A percentile compares a stretch with the other conserved stretches of the same genome.
Conservation (phyloP, 495 filamentous ascomycete genomes). For the Pyrenula aspistea region DNA sequence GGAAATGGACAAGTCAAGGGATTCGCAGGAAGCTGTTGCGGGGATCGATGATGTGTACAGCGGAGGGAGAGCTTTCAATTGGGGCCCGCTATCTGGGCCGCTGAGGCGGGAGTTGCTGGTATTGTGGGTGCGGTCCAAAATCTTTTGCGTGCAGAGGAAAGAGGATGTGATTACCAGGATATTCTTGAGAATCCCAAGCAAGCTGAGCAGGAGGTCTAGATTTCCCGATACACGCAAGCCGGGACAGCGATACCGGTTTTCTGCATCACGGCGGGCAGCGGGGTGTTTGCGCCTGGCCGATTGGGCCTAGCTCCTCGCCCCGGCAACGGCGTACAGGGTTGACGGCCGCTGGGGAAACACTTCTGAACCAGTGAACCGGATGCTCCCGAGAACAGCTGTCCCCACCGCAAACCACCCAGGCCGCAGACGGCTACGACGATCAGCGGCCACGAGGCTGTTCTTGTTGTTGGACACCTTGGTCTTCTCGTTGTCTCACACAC, state of each 20-base stretch:
- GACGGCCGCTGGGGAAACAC: not conserved
- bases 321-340: not conserved
- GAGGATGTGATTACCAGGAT: not conserved
- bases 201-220: not conserved
- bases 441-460: not conserved
- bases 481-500: not conserved
- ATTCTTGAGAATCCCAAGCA: too few relatives aligned
- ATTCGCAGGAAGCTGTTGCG: not conserved
- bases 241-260: not conserved
- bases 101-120: not conserved
- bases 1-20: not conserved
- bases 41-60: not conserved
- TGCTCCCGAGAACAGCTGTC: too few relatives aligned
- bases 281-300: not conserved
- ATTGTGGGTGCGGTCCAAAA: too few relatives aligned
- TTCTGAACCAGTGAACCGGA: too few relatives aligned
- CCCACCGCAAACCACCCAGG: too few relatives aligned
- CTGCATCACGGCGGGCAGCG: not conserved
- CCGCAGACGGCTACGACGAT: not conserved
- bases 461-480: not conserved
- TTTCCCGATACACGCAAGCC: not conserved
- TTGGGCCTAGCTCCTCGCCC: not conserved
- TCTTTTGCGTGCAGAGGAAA: too few relatives aligned
- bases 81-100: not conserved
- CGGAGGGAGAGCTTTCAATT: not conserved